Base-by-base conservation (phyloP, 371 early-diverging fungal species). In the Saksenaea oblongispora region DNA sequence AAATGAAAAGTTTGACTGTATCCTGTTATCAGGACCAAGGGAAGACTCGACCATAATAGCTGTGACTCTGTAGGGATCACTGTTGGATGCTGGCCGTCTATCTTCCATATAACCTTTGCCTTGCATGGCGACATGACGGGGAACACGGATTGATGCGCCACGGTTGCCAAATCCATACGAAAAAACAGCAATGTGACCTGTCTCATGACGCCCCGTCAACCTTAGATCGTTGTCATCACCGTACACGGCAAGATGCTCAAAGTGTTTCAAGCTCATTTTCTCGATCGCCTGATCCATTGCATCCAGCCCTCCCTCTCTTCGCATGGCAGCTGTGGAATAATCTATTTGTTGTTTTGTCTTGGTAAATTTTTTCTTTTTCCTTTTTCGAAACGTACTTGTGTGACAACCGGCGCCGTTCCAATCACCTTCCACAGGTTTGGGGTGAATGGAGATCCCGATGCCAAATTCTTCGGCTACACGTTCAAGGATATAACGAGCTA, bases 381-480 rank as follows among this genome's bases (percentile, higher is more conserved):
- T 14, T 17, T 41, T 5, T 37, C 1, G 37, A 41, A n/a, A 0
- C 18, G 14, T 41, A 41, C 42, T 84, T 31, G 83, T 76, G 41
- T 82, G 80, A 57, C 76, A 76, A 56, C 82, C 82, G 28, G 81
- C 78, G 58, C 80, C 81, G 60, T 83, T 80, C 83, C 83, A 84
- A 64, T 84, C 82, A 65, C 82, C 84, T 58, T 74, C 73, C 62
- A 84, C 74, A 65, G 82, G 82, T 72, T 80, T 78, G 63, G 84
- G 82, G 67, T 83, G 76, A 54, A 84, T 74, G 34, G 80, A 76
- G 54, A 82, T 79, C n/a, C 61, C 72, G 41, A 80, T 66, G 18
- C 80, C 80, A 76, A 84, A 84, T 73, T 83, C 83, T 75, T 84
- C 83, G 41, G 81, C 75, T 18, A 84, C 82, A 31, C 83, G 78